Percentiles rank a stretch among this genome's conserved stretches.
These are phyloP conservation scores for Fusarium pseudonygamai DNA, from an alignment of 2,329 filamentous ascomycete species.

Conservation along the genomic window DNA sequence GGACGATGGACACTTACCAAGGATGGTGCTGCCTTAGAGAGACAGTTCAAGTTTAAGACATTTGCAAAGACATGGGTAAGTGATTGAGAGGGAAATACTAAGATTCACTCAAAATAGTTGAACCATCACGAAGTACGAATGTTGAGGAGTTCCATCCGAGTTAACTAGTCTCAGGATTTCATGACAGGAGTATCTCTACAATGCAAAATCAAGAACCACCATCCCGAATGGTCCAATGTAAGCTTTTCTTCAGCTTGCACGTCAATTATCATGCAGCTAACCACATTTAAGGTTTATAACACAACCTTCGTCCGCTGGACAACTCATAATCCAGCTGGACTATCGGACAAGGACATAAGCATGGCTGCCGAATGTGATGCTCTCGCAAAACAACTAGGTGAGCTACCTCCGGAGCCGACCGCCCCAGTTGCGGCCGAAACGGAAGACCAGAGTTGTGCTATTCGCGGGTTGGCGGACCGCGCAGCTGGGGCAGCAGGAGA, in stretches of 20 bases:
- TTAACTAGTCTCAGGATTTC: conserved; percentile 65
- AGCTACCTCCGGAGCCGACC: conserved; percentile 52
- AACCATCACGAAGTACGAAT: neutral
- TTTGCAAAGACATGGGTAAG: conserved; percentile 73
- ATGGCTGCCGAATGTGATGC: conserved; percentile 72
- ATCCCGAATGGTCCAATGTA: conserved; percentile 82
- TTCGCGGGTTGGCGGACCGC: conserved; percentile 58
- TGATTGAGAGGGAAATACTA: conserved; percentile 11
- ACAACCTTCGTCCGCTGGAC: conserved; percentile 77
- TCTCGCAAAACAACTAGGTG: conserved; percentile 65
- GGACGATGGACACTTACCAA: conserved; percentile 61
- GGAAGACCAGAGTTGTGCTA: conserved; percentile 44
- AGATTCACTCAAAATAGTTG: neutral
- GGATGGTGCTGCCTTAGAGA: conserved; percentile 65
- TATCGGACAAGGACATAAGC: conserved; percentile 70
- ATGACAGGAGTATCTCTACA: conserved; percentile 77
- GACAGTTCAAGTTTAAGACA: conserved; percentile 70
- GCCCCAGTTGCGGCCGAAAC: conserved; percentile 31
- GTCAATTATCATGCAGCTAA: conserved; percentile 1
- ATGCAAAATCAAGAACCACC: conserved; percentile 74
- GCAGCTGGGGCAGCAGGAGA: conserved; percentile 59
- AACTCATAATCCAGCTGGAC: conserved; percentile 72
- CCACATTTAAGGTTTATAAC: conserved; percentile 69
- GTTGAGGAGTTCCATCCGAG: neutral
- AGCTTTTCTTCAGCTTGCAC: neutral